Evolutionary conservation across 1,139 yeast genomes (phyloP), one percentile per base, ranked within the genome.

Genomic region (Suhomyces bolitotheri): DNA sequence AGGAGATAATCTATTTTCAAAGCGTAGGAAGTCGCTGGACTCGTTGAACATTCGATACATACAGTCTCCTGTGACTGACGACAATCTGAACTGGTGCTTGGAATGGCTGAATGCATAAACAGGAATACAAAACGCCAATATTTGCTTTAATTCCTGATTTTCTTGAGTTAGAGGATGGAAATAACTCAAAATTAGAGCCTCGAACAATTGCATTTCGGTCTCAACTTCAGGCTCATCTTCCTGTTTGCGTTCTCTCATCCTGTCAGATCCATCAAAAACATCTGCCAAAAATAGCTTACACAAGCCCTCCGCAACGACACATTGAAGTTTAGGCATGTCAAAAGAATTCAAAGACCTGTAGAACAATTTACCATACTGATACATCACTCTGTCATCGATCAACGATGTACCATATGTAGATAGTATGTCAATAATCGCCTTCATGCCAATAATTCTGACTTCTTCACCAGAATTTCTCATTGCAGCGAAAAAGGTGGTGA

Each of bases 71-170:
- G 81, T 80, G 12, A 83, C 71, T 15, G 76, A 64, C 5, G 82
- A 76, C 53, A 90, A 64, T 42, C 82, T 71, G 32, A 72, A 71
- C 56, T 89, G 97, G 57, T 89, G 96, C 17, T 66, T 68, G 1
- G 73, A 64, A 46, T 84, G 90, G 25, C 96, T 85, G 54, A 79
- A 86, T 22, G 95, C 83, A 55, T 87, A 89, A 1, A 87, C 96
- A 0, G 97, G 97, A 24, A 92, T 71, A 53, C 96, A 89, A 54
- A 87, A 89, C 8, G 95, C 80, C 41, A 90, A 76, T 1, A 87
- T 84, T 60, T 92, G 97, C 38, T 82, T 73, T 44, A 90, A 66
- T 12, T 80, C 78, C 41, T 78, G 82, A 49, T 89, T 88, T 10
- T 66, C 60, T 4, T 76, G 60, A 32, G 83, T 81, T 3, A 66